Conservation (phyloP, 1,284 basidiomycete genomes). For the Sutorius eximius region DNA sequence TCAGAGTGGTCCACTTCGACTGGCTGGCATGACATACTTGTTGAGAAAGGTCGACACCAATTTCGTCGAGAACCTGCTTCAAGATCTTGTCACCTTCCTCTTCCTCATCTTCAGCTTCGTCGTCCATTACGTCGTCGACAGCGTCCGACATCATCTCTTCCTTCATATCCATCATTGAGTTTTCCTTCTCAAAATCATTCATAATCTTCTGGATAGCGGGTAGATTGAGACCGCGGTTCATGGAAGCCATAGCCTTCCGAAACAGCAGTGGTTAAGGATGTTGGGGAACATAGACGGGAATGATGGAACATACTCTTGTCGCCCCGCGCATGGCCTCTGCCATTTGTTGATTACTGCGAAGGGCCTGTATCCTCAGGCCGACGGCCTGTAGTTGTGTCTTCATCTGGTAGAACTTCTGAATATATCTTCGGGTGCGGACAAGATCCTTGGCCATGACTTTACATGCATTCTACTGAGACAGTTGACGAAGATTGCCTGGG, state of each 20-base stretch:
- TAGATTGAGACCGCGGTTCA: slow-evolving; percentile 95
- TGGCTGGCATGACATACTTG: slow-evolving; percentile 55
- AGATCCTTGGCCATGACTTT: slow-evolving; percentile 99
- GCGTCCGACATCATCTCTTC: slow-evolving; percentile 99
- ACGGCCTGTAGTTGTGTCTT: slow-evolving; percentile 97
- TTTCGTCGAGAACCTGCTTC: slow-evolving; percentile 96
- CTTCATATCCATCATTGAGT: slow-evolving; percentile 99
- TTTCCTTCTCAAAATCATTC: slow-evolving; percentile 98
- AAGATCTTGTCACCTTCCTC: slow-evolving; percentile 96
- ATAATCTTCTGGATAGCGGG: slow-evolving; percentile 95
- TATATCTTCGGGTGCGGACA: slow-evolving; percentile 90
- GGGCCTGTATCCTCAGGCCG: slow-evolving; percentile 91
- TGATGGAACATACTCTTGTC: slow-evolving; percentile 67
- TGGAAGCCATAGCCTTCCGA: slow-evolving; percentile 91
- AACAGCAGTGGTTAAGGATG: slow-evolving; percentile 1
- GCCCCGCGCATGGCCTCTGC: slow-evolving; percentile 99
- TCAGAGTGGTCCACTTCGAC: slow-evolving; percentile 7
- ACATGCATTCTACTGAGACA: slow-evolving; percentile 78
- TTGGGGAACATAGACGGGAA: slow-evolving; percentile 1
- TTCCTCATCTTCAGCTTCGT: slow-evolving; percentile 90
- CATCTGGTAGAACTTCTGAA: slow-evolving; percentile 99
- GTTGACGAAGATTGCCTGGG: slow-evolving; percentile 10
- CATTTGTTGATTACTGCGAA: slow-evolving; percentile 98
- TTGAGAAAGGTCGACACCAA: slow-evolving; percentile 90
- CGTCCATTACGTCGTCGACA: slow-evolving; percentile 98